Base-by-base conservation (phyloP, 2,329 filamentous ascomycete species). In the Pestalotiopsis sp. region DNA sequence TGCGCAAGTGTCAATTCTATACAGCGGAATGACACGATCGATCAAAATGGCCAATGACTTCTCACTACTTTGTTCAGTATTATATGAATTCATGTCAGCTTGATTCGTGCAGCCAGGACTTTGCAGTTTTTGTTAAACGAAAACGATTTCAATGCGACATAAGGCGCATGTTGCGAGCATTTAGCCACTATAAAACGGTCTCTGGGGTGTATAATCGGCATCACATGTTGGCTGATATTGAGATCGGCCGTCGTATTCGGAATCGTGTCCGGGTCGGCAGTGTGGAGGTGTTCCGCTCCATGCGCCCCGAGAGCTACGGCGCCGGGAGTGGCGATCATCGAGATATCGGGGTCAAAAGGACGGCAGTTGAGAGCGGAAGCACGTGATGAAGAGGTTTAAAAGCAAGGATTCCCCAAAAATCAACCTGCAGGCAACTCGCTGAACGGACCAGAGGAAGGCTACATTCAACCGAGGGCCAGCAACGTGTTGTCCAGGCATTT, bases 221-320 rank as follows among this genome's bases (percentile, higher is more conserved):
- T 62, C 59, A 62, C 27, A 39, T 62, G 59, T 41, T 14, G 12
- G 14, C 36, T n/a, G 6, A 36, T 13, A 20, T 36, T 36, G 31
- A 14, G 39, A 39, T 20, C 39, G 36, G 20, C 61, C 61, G 39
- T 52, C 61, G 36, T 64, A 64, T 64, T 64, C 61, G 61, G 27
- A 64, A 49, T 39, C 61, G 61, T 64, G 39, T 64, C 61, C 61
- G 61, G 38, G n/a, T 45, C n/a, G 20, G 27, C 7, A 38, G 9
- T 39, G n/a, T 62, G 31, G n/a, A 31, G 31, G 12, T 9, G 14
- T 3, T 6, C 7, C 14, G 45, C 45, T 20, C 17, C 13, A n/a
- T 62, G 12, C 11, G 27, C 59, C 36, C 14, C 25, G 57, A 36
- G 6, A 17, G 20, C 14, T 13, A 62, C 59, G 59, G 14, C 59